Base-by-base conservation (phyloP, 2,329 filamentous ascomycete species). In the Aspergillus sp. region DNA sequence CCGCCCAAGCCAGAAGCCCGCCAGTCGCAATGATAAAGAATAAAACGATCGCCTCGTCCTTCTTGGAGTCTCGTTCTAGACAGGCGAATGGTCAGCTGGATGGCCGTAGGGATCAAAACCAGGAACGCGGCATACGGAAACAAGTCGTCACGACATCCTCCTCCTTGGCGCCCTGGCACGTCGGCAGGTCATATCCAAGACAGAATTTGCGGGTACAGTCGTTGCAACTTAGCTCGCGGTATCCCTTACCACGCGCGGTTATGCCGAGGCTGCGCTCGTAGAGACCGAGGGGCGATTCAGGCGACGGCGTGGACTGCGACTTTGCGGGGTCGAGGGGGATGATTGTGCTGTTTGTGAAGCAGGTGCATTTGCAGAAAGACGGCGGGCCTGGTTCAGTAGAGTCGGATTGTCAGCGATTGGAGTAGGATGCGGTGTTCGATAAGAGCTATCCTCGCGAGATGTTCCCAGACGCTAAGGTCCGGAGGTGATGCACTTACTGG, bases 291-390 rank as follows among this genome's bases (percentile, higher is more conserved):
- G 37, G 19, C 19, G 19, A 22, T 22, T 22, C 19, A 22, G 19
- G 19, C 19, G 19, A 40, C 8, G 47, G 41, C 12, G 39, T 37
- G 4, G 46, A 41, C 26, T 48, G 41, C 12, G 48, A 43, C 19
- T 51, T 52, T 20, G 37, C 36, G 6, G 67, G 64, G 40, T 75
- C 68, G 36, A 81, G 71, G 12, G 75, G 71, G 43, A 82, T 80
- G 32, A 82, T 79, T 34, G 75, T 80, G 59, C 71, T 76, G 52
- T 81, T 80, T 31, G 68, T 68, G 58, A 75, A 75, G 57, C 78
- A 81, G 35, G 75, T 80, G 55, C 78, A 82, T 72, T 81, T 82
- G 70, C 78, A 82, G 59, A 80, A 82, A 37, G 75, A 78, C 11
- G 75, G 74, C 8, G 60, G 60, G 7, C 52, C 60, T 64, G 31